Evolutionary conservation across 495 filamentous ascomycete genomes (phyloP), one percentile per base, ranked within the genome.

Genomic region (Mytilinidion resinicola): DNA sequence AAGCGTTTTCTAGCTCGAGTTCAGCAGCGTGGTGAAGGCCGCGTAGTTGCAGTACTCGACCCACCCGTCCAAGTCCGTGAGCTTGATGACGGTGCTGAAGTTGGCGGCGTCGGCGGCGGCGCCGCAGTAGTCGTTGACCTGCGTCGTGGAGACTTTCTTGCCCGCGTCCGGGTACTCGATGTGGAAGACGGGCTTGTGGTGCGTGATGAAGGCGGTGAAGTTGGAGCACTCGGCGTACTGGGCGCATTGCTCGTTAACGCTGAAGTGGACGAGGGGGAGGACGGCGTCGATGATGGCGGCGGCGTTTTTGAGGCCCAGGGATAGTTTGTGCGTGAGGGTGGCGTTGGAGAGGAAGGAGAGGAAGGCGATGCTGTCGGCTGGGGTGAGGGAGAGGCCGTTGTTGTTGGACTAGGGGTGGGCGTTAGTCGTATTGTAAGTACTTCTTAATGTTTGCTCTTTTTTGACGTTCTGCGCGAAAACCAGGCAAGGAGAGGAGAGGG

Each of bases 181-280:
- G 63, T 88, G 82, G 63, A 89, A 88, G 20, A 90, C 84, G 0
- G 86, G 85, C 71, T 89, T 88, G 50, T 72, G 73, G 3, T 74
- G 77, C 12, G 74, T 60, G 30, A 81, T 74, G 62, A 88, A 88
- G 20, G 80, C 68, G 1, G 70, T 66, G 61, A 81, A 87, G 1
- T 67, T 73, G 30, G 73, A 72, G 60, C 85, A 88, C 62, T 85
- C 82, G 7, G 74, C 57, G 47, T 80, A 79, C 65, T 82, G 66
- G 3, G 79, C 80, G 66, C 86, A 90, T 69, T 89, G 81, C 74
- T 90, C 86, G 68, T 89, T 87, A 48, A 90, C 84, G 12, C 74
- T 76, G 75, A 85, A 90, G 59, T 88, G 77, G 64, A 85, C 80
- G 1, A 79, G 72, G 8, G 68, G 62, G 4, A 88, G 65, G 0